Conservation (phyloP, 1,139 yeast genomes). For the Protomyces inouyei region DNA sequence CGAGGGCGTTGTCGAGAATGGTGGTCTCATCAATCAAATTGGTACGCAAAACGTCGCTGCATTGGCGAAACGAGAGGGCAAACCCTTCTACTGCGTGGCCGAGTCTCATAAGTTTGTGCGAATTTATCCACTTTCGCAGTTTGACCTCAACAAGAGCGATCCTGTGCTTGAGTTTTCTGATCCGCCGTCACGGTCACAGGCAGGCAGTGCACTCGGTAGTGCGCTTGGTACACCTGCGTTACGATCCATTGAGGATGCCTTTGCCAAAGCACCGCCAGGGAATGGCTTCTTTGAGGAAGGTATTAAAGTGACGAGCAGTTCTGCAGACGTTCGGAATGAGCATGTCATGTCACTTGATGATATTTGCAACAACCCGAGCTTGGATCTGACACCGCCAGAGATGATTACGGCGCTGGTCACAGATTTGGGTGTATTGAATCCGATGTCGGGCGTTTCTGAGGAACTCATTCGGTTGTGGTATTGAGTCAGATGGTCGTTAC, state of each 20-base stretch:
- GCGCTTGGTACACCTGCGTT: conserved; percentile 25
- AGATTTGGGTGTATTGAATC: conserved; percentile 92
- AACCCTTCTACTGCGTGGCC: conserved; percentile 90
- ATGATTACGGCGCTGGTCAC: conserved; percentile 93
- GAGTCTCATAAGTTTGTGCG: conserved; percentile 92
- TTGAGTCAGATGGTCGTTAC: not conserved
- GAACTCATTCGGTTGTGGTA: conserved; percentile 82
- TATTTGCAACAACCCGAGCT: conserved; percentile 46
- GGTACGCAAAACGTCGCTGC: conserved; percentile 96
- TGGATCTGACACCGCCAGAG: conserved; percentile 95
- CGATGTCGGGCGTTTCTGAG: conserved; percentile 87
- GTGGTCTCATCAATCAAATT: conserved; percentile 93
- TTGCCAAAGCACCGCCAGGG: not conserved
- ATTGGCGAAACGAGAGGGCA: conserved; percentile 80
- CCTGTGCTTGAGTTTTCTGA: conserved; percentile 40
- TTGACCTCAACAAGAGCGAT: conserved; percentile 69
- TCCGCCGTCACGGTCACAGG: conserved; percentile 32
- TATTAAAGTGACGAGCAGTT: conserved; percentile 13
- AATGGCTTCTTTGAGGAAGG: not conserved
- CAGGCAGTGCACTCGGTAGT: conserved; percentile 12
- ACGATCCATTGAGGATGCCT: not conserved
- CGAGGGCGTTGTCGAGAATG: conserved; percentile 98
- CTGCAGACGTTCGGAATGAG: conserved; percentile 22
- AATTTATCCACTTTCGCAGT: conserved; percentile 88
- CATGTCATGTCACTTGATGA: conserved; percentile 34